Evolutionary conservation across 2,329 filamentous ascomycete genomes (phyloP), one percentile per base, ranked within the genome.

Genomic region (Aspergillus unguis): DNA sequence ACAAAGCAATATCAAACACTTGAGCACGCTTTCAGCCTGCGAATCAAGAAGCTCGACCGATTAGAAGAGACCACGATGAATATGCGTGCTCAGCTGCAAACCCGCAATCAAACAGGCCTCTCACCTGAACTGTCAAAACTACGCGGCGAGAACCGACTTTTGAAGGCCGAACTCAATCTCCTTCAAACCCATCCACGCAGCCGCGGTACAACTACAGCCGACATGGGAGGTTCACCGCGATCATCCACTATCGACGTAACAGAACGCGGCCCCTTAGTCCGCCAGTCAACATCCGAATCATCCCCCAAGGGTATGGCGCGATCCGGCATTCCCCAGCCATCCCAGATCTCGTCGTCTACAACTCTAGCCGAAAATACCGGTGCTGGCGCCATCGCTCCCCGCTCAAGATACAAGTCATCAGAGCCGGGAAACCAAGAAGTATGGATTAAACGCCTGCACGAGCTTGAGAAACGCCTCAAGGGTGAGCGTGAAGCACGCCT

Each of bases 1-100:
- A 87, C 86, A 75, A 89, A 90, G 57, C 92, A 97, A 65, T 97
- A 96, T 65, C 88, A 95, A 64, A 83, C 81, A 0, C 79, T 99
- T 1, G 91, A 96, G 70, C 85, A 85, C 61, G 88, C 85, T 35
- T 83, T 96, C 28, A 89, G 94, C 49, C 74, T 85, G 27, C 85
- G 91, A 11, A 81, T 86, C 54, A 94, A 95, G 75, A 90, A 90
- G 61, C 82, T 99, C 29, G 92, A 97, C 59, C 84, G 88, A 2
- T 79, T 99, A 1, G 94, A 99, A 71, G 84, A 85, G 11, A 81
- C 90, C 38, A 84, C 94, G 37, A 82, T 87, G 55, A 87, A 85
- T 59, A 81, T 76, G 54, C 70, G 72, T 36, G 64, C 67, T 27
- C 61, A 65, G 41, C 58, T 66, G 48, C 63, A 70, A 31, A 66